Percentiles rank a stretch among this genome's conserved stretches.
Conservation (phyloP, 139 green algal species). For the Deuterostichococcus epilithicus region DNA sequence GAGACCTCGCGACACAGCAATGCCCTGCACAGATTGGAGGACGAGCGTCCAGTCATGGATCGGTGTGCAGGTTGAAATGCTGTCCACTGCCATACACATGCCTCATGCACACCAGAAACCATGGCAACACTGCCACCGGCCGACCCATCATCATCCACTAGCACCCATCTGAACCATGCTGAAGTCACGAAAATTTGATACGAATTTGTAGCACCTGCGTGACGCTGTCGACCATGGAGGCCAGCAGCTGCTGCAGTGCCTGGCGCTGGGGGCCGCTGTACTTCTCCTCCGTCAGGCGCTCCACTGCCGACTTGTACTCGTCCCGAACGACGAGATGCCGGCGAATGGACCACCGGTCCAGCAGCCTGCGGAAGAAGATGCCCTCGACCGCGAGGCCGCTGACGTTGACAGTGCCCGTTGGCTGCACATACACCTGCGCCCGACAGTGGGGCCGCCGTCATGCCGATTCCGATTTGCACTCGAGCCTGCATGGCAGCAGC, state of each 20-base stretch:
- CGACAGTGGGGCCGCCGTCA: constrained; percentile 5
- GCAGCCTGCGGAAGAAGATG: constrained; percentile 32
- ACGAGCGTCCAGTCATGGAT: too few relatives aligned
- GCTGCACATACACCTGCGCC: constrained; percentile 50
- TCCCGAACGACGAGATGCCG: constrained; percentile 43
- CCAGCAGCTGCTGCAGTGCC: not conserved
- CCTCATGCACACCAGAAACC: too few relatives aligned
- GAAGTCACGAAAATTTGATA: too few relatives aligned
- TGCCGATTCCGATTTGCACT: not conserved
- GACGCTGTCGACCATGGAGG: not conserved
- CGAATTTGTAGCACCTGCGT: not conserved
- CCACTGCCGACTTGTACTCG: constrained; percentile 47
- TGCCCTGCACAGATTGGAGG: too few relatives aligned
- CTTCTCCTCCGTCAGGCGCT: not conserved
- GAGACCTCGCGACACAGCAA: not conserved
- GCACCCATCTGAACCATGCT: too few relatives aligned
- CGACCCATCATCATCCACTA: too few relatives aligned
- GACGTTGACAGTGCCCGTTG: constrained; percentile 21
- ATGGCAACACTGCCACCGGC: too few relatives aligned
- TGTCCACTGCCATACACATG: too few relatives aligned
- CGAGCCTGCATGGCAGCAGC: not conserved
- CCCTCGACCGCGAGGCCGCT: constrained; percentile 17
- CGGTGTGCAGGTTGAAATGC: too few relatives aligned
- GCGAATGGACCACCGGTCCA: constrained; percentile 38
- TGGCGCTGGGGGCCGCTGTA: not conserved